Percentiles rank a stretch among this genome's conserved stretches.
phyloP scores from a whole-genome alignment of 805 yeast species.

The Blastobotrys mokoenaii region DNA sequence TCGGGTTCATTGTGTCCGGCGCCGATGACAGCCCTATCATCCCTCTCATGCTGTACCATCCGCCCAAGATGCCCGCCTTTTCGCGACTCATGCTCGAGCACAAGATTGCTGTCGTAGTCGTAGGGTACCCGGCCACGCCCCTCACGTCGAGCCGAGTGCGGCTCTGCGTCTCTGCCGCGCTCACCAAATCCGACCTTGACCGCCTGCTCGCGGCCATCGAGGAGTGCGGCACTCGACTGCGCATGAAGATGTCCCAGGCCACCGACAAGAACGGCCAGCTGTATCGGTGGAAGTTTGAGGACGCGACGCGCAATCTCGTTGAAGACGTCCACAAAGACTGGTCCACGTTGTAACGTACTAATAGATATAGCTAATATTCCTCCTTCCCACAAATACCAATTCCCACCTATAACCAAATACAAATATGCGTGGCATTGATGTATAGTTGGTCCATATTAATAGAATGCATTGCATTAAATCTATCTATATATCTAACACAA shows the following conservation, averaged over 20 bases:
- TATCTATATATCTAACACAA: too few relatives aligned
- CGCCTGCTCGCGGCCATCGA: constrained; percentile 59
- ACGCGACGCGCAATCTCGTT: constrained; percentile 63
- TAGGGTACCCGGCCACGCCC: constrained; percentile 97
- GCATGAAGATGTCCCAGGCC: constrained; percentile 41
- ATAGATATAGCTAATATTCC: not conserved
- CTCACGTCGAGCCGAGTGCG: constrained; percentile 83
- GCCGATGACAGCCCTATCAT: constrained; percentile 95
- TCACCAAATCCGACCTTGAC: constrained; percentile 92
- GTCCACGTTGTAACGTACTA: constrained; percentile 8
- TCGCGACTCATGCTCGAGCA: constrained; percentile 71
- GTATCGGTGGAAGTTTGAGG: constrained; percentile 60
- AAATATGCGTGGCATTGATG: too few relatives aligned
- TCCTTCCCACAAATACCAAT: too few relatives aligned
- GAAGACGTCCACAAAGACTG: constrained; percentile 36
- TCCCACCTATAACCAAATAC: too few relatives aligned
- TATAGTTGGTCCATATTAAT: too few relatives aligned
- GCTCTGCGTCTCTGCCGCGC: constrained; percentile 83
- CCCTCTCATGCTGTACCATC: constrained; percentile 79
- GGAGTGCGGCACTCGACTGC: constrained; percentile 69
- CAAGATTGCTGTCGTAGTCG: constrained; percentile 90
- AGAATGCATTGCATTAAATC: too few relatives aligned
- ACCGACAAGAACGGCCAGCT: constrained; percentile 12
- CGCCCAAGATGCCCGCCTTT: constrained; percentile 90
- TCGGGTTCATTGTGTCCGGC: constrained; percentile 92